Conservation (phyloP, 805 yeast genomes). For the Candida cerambycidarum region DNA sequence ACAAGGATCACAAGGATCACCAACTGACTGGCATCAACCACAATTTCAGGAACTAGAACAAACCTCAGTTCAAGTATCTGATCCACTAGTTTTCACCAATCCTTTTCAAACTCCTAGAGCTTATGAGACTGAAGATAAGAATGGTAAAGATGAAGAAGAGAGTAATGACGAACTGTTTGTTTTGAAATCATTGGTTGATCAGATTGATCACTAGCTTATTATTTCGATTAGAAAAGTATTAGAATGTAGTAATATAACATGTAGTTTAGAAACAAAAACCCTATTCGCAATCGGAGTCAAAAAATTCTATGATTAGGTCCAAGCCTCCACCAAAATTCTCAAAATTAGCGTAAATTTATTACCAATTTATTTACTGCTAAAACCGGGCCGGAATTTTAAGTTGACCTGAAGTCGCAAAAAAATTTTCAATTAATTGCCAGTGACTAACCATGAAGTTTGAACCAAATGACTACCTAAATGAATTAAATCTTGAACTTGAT, state of each 20-base stretch:
- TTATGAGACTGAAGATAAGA: not conserved
- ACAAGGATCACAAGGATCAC: conserved; percentile 6
- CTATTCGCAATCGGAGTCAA: too few species aligned
- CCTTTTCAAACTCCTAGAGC: conserved; percentile 5
- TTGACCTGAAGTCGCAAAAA: conserved; percentile 2
- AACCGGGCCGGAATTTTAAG: not conserved
- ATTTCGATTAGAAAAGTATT: not conserved
- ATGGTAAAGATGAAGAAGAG: not conserved
- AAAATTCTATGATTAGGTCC: too few species aligned
- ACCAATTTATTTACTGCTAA: not conserved
- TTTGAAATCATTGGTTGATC: conserved; percentile 42
- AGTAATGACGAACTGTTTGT: conserved; percentile 25
- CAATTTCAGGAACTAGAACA: not conserved
- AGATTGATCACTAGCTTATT: conserved; percentile 32
- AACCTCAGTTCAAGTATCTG: not conserved
- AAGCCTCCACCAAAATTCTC: not conserved
- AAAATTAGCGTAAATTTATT: not conserved
- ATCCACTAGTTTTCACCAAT: not conserved
- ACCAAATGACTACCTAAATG: conserved; percentile 40
- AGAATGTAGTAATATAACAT: not conserved
- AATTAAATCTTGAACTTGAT: conserved; percentile 41
- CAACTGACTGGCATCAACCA: conserved; percentile 5
- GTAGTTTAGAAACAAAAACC: too few species aligned
- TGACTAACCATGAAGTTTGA: conserved; percentile 37
- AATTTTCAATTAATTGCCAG: not conserved